Evolutionary conservation across 2,329 filamentous ascomycete genomes (phyloP).

Genomic region (Beauveria asiatica): DNA sequence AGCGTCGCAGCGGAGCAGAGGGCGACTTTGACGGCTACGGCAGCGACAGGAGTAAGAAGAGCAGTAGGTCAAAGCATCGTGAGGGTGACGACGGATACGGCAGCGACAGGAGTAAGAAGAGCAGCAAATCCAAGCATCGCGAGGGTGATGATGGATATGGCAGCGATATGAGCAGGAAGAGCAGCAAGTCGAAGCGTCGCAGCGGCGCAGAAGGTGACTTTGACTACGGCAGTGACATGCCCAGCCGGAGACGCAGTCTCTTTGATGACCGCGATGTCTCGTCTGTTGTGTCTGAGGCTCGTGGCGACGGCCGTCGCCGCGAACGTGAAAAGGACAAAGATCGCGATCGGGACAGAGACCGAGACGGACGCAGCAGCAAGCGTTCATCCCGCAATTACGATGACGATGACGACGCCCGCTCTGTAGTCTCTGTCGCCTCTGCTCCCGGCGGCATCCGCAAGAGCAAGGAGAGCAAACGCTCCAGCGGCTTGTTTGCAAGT

Average conservation of each 20-base stretch:
- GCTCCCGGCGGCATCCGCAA: slow-evolving; percentile 25
- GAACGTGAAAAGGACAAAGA: slow-evolving; percentile 23
- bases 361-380: slow-evolving; percentile 15
- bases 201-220: slow-evolving; percentile 28
- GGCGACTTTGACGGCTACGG: slow-evolving; percentile 26
- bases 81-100: slow-evolving; percentile 27
- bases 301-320: slow-evolving; percentile 22
- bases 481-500: slow-evolving; percentile 39
- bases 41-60: slow-evolving; percentile 24
- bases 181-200: slow-evolving; percentile 31
- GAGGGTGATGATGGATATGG: slow-evolving; percentile 27
- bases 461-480: slow-evolving; percentile 30
- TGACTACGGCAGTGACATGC: slow-evolving; percentile 27
- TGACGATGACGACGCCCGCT: slow-evolving; percentile 40
- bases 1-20: slow-evolving; percentile 26
- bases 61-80: slow-evolving; percentile 30
- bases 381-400: slow-evolving; percentile 26
- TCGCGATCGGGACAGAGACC: slow-evolving; percentile 9
- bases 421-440: slow-evolving; percentile 34
- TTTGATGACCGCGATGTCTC: slow-evolving; percentile 39
- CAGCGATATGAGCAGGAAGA: slow-evolving; percentile 32
- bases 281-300: slow-evolving; percentile 41
- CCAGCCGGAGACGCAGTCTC: slow-evolving; percentile 30
- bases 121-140: slow-evolving; percentile 30
- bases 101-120: slow-evolving; percentile 32